Evolutionary conservation across 352 stramenopile genomes (phyloP), one percentile per base, ranked within the genome.

Genomic region (Pythium pyrilobum): DNA sequence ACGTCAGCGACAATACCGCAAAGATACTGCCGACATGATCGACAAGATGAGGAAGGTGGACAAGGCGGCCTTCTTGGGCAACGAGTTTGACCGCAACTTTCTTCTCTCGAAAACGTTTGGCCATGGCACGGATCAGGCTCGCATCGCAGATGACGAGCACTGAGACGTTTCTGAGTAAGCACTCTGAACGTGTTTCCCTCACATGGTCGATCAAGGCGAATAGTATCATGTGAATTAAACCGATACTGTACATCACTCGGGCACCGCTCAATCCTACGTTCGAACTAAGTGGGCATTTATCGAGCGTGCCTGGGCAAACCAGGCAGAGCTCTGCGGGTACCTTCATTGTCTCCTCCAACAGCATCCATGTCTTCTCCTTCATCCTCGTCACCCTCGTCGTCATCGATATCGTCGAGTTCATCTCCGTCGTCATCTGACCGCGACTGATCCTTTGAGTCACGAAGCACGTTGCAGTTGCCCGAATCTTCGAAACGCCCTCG

Each of bases 1-100:
- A 24, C 60, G 46, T n/a, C 84, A 92, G 57, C 70, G 74, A n/a
- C 59, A 70, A 7, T 78, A 86, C 49, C 80, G 84, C 9, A 71
- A 87, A n/a, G 81, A 92, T 28, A 87, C 77, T 2, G 72, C 79
- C n/a, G 78, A 91, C 29, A 66, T 95, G 59, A 89, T 95, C 62
- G 82, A 88, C 55, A 73, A 77, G 10, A 81, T 81, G 24, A 69
- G 84, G 40, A 92, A 95, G 49, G 84, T 95, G 13, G 81, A 95
- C 65, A 95, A 95, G 54, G 81, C 81, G 16, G 76, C 90, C 33
- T 95, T 95, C 41, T 46, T 85, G 34, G 81, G 79, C 25, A 95
- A 64, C 49, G 80, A 89, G 34, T 95, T 95, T 47, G 84, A 95
- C 57, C 86, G 84, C 44, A 76, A 88, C 43, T 81, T 92, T 52